Percentiles rank a stretch among this genome's conserved stretches.
Conservation (phyloP, 2,329 filamentous ascomycete species). For the Fusarium penzigii region DNA sequence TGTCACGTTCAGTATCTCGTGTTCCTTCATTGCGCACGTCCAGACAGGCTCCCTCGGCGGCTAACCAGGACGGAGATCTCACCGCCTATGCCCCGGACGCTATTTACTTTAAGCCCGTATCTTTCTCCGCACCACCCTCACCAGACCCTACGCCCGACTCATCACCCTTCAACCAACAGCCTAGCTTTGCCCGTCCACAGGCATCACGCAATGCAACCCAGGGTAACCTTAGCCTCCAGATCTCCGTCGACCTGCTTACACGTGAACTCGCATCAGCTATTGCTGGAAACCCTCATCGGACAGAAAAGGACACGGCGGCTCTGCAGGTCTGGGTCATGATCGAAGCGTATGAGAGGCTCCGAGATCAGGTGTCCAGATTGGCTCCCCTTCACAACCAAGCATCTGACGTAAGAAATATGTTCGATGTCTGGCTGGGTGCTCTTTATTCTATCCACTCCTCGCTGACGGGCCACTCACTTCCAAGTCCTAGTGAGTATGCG, state of each 20-base stretch:
- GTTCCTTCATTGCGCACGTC: slow-evolving; percentile 22
- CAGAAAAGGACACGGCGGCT: slow-evolving; percentile 39
- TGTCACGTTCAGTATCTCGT: slow-evolving; percentile 22
- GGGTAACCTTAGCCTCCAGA: slow-evolving; percentile 48
- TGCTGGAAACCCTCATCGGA: slow-evolving; percentile 25
- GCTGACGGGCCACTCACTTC: slow-evolving; percentile 24
- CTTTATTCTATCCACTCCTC: slow-evolving; percentile 48
- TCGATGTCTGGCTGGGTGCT: slow-evolving; percentile 53
- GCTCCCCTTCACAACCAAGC: slow-evolving; percentile 36
- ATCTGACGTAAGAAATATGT: slow-evolving; percentile 37
- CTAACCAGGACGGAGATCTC: slow-evolving; percentile 48
- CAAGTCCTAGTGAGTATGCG: slow-evolving; percentile 32
- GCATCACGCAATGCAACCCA: slow-evolving; percentile 20
- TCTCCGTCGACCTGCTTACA: slow-evolving; percentile 52
- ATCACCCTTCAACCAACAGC: slow-evolving; percentile 10
- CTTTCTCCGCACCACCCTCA: slow-evolving; percentile 40
- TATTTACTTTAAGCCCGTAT: slow-evolving; percentile 48
- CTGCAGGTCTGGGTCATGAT: slow-evolving; percentile 60
- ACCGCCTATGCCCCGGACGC: slow-evolving; percentile 49
- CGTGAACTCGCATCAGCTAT: slow-evolving; percentile 50
- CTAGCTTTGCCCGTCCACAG: slow-evolving; percentile 14
- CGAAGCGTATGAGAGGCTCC: slow-evolving; percentile 56
- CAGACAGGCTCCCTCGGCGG: slow-evolving; percentile 31
- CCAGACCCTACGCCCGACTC: slow-evolving; percentile 22
- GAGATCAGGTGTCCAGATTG: slow-evolving; percentile 45